Base-by-base conservation (phyloP, 1,139 yeast genomes). In the Blastobotrys indianensis region DNA sequence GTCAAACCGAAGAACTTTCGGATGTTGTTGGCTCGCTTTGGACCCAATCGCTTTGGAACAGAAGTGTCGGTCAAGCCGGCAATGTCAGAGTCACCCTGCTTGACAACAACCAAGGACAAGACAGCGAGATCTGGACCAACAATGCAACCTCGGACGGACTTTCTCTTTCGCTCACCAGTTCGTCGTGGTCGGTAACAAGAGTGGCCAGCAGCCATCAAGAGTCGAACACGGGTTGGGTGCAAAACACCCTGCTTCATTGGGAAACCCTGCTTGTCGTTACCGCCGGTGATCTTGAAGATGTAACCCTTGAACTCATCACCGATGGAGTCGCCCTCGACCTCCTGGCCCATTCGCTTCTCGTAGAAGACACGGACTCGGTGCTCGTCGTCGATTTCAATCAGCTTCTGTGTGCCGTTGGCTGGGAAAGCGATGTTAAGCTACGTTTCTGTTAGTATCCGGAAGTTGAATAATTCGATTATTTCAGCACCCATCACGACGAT, bases 211-310 rank as follows among this genome's bases (percentile, higher is more conserved):
- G 95, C 73, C 72, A 92, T 80, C 72, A 94, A 82, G 68, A 92
- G 83, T 75, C 86, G 88, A 68, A 94, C 97, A 85, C 98, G 94
- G 82, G 94, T 87, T 76, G 98, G 97, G 80, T 87, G 94, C 82
- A 92, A 80, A 62, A 92, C 98, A 83, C 97, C 97, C 79, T 92
- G 98, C 77, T 90, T 92, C 98, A 94, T 92, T 78, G 98, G 97
- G 96, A 92, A 94, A 80, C 98, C 98, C 81, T 92, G 98, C 80
- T 92, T 92, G 80, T 92, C 98, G 85, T 94, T 94, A 84, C 98
- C 98, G 72, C 98, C 98, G 65, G 97, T 78, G 75, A 92, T 90
- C 81, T 82, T 92, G 86, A 92, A 90, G 72, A 88, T 75, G 90
- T 92, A 92, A 69, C 98, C 98, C 78, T 88, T 90, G 94, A 90